Evolutionary conservation across 345 rosid genomes (phyloP).

Genomic region (Populus nigra): DNA sequence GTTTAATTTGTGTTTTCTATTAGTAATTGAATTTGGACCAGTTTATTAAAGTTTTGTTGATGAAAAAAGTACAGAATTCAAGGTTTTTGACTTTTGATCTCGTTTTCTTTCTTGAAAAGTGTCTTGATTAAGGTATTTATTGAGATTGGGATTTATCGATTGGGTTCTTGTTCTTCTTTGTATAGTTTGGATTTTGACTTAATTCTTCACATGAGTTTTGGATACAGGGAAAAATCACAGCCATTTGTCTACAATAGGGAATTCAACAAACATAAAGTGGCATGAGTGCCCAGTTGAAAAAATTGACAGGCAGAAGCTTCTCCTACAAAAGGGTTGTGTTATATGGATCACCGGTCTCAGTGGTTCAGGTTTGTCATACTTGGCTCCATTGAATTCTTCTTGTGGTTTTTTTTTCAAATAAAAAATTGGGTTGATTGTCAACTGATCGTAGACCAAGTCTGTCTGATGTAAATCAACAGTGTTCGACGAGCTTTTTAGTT

Average conservation of each 20-base stretch:
- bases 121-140: background rate
- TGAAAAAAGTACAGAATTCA: background rate
- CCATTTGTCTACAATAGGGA: conserved; percentile 19
- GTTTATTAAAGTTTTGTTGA: background rate
- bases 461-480: background rate
- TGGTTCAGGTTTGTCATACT: conserved; percentile 24
- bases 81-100: background rate
- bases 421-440: background rate
- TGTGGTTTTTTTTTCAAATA: background rate
- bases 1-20: background rate
- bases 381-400: background rate
- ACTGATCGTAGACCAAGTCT: background rate
- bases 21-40: background rate
- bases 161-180: background rate
- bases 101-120: background rate
- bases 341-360: conserved; percentile 36
- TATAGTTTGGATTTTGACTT: background rate
- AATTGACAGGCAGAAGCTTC: conserved; percentile 21
- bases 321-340: conserved; percentile 29
- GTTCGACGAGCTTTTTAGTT: background rate
- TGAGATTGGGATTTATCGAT: background rate
- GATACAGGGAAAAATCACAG: conserved; percentile 8
- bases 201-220: background rate
- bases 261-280: conserved; percentile 31
- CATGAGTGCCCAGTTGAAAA: conserved; percentile 23